phyloP scores from a whole-genome alignment of 495 filamentous ascomycete genomes.

The Aspergillus funiculosus region DNA sequence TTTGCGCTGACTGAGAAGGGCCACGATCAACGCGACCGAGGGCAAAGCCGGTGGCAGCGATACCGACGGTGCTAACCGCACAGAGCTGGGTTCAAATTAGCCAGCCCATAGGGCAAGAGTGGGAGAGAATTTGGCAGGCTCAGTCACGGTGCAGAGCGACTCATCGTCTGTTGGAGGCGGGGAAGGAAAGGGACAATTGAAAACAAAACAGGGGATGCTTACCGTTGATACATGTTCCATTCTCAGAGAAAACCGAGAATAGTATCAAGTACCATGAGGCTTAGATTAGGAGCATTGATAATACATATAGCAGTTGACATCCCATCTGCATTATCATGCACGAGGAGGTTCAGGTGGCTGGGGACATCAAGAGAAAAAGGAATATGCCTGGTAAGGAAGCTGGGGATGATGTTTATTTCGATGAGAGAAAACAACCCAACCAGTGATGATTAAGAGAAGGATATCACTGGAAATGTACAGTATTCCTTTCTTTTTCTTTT shows the following conservation, averaged over 20 bases:
- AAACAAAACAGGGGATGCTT: constrained; percentile 18
- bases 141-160: not conserved
- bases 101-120: not conserved
- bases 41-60: constrained; percentile 59
- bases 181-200: not conserved
- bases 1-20: constrained; percentile 21
- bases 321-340: constrained; percentile 35
- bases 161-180: not conserved
- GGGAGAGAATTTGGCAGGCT: not conserved
- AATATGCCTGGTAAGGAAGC: not conserved
- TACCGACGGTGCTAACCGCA: constrained; percentile 64
- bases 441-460: not conserved
- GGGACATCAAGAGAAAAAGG: constrained; percentile 17
- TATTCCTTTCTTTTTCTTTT: too few species aligned
- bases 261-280: constrained; percentile 36
- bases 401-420: not conserved
- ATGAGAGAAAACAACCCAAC: not conserved
- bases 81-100: constrained; percentile 47
- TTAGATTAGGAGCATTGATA: constrained; percentile 35
- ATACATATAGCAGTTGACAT: constrained; percentile 30
- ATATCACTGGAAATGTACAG: not conserved
- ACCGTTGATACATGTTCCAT: constrained; percentile 50
- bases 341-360: constrained; percentile 18
- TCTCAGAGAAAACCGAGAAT: constrained; percentile 29
- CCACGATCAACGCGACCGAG: constrained; percentile 52